Evolutionary conservation across 1,139 yeast species (phyloP), one percentile per base, ranked within the genome.

Genomic region (Debaryomyces fabryi): DNA sequence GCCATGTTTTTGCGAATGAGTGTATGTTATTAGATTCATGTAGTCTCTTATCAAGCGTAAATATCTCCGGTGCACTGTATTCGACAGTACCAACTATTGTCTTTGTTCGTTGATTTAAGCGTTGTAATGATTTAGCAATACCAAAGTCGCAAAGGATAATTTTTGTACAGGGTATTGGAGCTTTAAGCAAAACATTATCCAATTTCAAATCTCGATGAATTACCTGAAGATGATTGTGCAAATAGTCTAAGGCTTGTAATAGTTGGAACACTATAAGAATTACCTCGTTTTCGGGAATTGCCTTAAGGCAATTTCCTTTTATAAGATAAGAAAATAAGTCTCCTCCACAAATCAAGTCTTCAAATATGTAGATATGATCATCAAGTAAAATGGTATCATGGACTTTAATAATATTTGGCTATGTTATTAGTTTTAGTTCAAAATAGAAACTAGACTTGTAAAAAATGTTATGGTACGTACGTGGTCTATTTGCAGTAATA

Each of bases 61-160:
- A 59, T 2, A 65, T 56, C 49, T 85, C 89, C 0, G 89, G 89
- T 0, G 89, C 89, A 49, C 83, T 77, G 56, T 83, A 84, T 57
- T 83, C 89, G 0, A 85, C 81, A 0, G 89, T 84, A 1, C 90
- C 90, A 1, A 82, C 86, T 2, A 81, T 70, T 0, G 88, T 80
- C 44, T 69, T 72, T 72, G 83, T 76, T 51, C 85, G 64, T 36
- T 54, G 53, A 34, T 46, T 45, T 5, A 47, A 38, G 40, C 46
- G n/a, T 21, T 30, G 27, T 41, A 63, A 47, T 16, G 63, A 62
- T 56, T 78, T 79, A 0, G 90, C 88, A 47, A 81, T 78, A 0
- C 90, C 90, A 66, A 85, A 85, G 65, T 85, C 91, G 10, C 87
- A 86, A 15, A 85, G 58, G 1, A 80, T 75, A 12, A 84, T 63